Conservation (phyloP, 192 early-diverging fungal species). For the Rhizoclosmatium globosum region DNA sequence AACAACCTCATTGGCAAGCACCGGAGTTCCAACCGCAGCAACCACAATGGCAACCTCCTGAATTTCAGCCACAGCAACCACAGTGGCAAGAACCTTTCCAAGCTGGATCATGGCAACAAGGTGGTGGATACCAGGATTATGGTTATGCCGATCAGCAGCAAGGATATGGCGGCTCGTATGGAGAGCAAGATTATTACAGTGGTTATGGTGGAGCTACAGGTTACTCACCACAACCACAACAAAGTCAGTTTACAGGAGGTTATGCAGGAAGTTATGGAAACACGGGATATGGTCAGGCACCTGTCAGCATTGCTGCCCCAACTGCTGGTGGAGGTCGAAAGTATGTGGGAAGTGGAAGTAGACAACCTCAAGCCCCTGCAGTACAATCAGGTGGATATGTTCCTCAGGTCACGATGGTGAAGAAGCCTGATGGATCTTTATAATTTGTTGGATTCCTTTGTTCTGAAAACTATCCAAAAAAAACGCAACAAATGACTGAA, state of each 20-base stretch:
- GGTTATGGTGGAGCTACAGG: neutral
- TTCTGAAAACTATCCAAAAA: neutral
- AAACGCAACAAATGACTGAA: neutral
- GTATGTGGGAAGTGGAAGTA: neutral
- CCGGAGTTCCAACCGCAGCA: neutral
- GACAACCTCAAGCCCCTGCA: slow-evolving; percentile 9
- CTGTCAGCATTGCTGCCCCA: too few relatives aligned
- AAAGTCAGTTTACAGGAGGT: neutral
- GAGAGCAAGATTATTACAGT: neutral
- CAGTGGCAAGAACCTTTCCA: neutral
- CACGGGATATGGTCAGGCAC: neutral
- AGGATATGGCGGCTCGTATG: neutral
- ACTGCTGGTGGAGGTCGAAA: slow-evolving; percentile 8
- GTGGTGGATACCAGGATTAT: neutral
- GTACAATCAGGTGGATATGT: slow-evolving; percentile 9
- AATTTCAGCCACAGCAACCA: neutral
- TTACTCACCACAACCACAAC: neutral
- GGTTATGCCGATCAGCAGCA: neutral
- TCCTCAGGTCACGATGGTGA: neutral
- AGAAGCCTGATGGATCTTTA: neutral
- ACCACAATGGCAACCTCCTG: slow-evolving; percentile 1
- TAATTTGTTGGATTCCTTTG: neutral
- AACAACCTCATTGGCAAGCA: neutral
- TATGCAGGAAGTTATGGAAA: neutral
- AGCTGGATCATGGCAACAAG: neutral